Evolutionary conservation across 441 rosid genomes (phyloP).

Genomic region (Populus hybrid): DNA sequence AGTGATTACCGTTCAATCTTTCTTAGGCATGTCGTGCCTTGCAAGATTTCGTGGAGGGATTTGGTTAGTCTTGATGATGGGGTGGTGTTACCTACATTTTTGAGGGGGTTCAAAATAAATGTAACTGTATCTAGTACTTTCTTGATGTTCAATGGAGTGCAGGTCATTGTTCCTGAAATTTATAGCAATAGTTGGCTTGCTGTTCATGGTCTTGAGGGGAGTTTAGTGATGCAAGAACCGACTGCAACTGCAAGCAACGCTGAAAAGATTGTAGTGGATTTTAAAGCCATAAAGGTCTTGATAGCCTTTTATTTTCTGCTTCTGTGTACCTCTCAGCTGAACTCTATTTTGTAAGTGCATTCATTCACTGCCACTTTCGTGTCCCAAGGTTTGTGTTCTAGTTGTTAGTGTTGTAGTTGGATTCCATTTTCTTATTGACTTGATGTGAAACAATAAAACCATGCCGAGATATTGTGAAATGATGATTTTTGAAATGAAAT

Average conservation of each 20-base stretch:
- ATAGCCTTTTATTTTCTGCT: conserved; percentile 9
- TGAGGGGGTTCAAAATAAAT: conserved; percentile 27
- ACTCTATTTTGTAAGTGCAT: background rate
- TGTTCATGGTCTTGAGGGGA: conserved; percentile 33
- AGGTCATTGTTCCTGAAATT: conserved; percentile 14
- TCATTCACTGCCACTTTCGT: background rate
- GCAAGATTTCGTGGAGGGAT: conserved; percentile 26
- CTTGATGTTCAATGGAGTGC: conserved; percentile 25
- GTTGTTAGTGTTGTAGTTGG: background rate
- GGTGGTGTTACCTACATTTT: conserved; percentile 14
- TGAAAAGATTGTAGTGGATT: background rate
- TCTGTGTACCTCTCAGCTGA: background rate
- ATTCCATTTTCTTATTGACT: background rate
- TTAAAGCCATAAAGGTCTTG: background rate
- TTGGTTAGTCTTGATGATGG: conserved; percentile 19
- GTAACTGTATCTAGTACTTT: background rate
- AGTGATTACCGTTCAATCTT: conserved; percentile 19
- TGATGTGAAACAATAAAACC: background rate
- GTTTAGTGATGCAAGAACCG: conserved; percentile 6
- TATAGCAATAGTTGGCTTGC: conserved; percentile 28
- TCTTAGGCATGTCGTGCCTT: conserved; percentile 32
- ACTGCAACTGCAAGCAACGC: background rate
- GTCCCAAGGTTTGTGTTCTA: background rate
- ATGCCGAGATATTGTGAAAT: background rate
- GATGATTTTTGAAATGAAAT: background rate